A percentile compares a stretch with the other conserved stretches of the same genome.
phyloP scores from a whole-genome alignment of 805 yeast species.

The Barnettozyma sucrosica region DNA sequence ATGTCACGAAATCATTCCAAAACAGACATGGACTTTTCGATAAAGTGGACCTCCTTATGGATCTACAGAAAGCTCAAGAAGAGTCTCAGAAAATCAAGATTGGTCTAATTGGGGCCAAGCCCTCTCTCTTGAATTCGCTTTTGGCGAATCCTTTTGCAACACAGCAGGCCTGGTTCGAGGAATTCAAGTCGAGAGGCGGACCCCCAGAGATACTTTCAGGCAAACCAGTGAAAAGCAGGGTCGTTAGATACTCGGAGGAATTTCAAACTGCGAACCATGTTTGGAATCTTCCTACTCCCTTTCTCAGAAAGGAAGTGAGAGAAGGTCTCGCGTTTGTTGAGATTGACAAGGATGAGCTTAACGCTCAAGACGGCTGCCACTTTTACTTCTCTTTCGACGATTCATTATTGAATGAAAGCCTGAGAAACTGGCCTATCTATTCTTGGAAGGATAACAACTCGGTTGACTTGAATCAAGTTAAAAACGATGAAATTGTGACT shows the following conservation, averaged over 20 bases:
- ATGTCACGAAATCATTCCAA: constrained; percentile 17
- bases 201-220: not conserved
- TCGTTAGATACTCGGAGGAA: constrained; percentile 21
- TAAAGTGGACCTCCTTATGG: constrained; percentile 22
- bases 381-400: constrained; percentile 23
- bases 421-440: constrained; percentile 20
- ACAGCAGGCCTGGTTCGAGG: constrained; percentile 28
- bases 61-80: constrained; percentile 5
- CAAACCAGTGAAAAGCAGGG: not conserved
- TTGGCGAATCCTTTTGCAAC: constrained; percentile 29
- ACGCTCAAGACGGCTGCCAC: constrained; percentile 26
- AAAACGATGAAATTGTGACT: not conserved
- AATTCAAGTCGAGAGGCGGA: constrained; percentile 4
- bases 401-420: constrained; percentile 6
- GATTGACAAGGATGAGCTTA: constrained; percentile 5
- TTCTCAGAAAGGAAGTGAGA: constrained; percentile 5
- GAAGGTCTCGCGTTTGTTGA: constrained; percentile 25
- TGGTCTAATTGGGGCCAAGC: constrained; percentile 25
- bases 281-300: constrained; percentile 27
- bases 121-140: constrained; percentile 24
- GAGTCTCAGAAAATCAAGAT: constrained; percentile 20
- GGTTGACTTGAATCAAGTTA: constrained; percentile 1
- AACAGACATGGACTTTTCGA: constrained; percentile 22
- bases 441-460: constrained; percentile 13
- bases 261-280: constrained; percentile 17